A percentile compares a stretch with the other conserved stretches of the same genome.
These are phyloP conservation scores for Parastagonospora avenae DNA, from an alignment of 2,329 filamentous ascomycete genomes.

Conservation along the genomic window DNA sequence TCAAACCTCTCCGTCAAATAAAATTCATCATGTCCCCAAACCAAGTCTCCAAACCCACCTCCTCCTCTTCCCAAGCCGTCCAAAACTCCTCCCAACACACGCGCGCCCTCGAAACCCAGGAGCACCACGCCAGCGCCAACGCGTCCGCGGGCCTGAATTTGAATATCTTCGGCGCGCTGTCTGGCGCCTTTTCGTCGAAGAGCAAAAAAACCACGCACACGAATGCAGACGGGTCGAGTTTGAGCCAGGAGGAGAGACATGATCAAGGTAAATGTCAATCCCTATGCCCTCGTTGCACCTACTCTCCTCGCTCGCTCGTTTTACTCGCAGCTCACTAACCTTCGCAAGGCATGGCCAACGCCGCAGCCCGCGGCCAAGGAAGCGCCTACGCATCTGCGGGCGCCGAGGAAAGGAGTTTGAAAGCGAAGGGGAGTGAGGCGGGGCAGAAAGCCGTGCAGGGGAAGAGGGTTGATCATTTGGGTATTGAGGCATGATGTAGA, in stretches of 20 bases:
- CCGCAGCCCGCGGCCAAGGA: conserved; percentile 22
- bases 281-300: too few relatives aligned
- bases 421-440: conserved; percentile 6
- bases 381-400: conserved; percentile 26
- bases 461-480: conserved; percentile 42
- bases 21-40: conserved; percentile 22
- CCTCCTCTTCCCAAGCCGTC: conserved; percentile 25
- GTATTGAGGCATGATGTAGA: conserved; percentile 39
- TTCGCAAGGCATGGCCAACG: conserved; percentile 27
- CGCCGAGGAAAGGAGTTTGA: conserved; percentile 20
- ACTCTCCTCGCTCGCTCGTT: too few relatives aligned
- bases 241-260: conserved; percentile 26
- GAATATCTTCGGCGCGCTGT: conserved; percentile 44
- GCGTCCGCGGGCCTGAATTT: conserved; percentile 44
- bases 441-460: conserved; percentile 13
- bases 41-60: conserved; percentile 30
- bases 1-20: neutral
- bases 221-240: conserved; percentile 30
- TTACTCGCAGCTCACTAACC: too few relatives aligned
- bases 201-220: conserved; percentile 38
- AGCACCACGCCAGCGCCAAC: conserved; percentile 38
- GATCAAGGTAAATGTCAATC: conserved; percentile 36
- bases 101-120: conserved; percentile 31
- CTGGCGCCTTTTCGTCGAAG: conserved; percentile 36
- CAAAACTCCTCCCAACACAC: conserved; percentile 25